phyloP scores from a whole-genome alignment of 2,329 filamentous ascomycete species.

The Dactylellina cionopaga region DNA sequence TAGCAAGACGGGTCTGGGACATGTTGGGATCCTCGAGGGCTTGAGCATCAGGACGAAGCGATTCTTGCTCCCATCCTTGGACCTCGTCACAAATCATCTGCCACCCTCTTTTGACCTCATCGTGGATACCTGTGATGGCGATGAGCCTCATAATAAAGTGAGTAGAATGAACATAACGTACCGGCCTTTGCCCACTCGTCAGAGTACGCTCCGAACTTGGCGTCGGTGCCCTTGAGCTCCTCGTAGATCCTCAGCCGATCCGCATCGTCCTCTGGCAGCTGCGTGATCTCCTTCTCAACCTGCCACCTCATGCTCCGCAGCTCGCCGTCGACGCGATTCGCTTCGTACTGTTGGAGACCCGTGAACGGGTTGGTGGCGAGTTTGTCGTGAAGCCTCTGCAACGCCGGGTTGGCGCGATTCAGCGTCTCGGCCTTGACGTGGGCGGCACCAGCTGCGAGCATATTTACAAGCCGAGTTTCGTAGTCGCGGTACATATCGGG shows the following conservation, averaged over 20 bases:
- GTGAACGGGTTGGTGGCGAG: slow-evolving; percentile 24
- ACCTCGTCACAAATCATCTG: slow-evolving; percentile 15
- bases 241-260: slow-evolving; percentile 15
- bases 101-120: slow-evolving; percentile 13
- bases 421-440: slow-evolving; percentile 12
- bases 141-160: neutral
- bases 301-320: slow-evolving; percentile 36
- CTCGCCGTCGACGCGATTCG: slow-evolving; percentile 19
- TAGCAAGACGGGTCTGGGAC: slow-evolving; percentile 16
- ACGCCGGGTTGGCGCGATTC: slow-evolving; percentile 19
- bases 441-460: slow-evolving; percentile 3
- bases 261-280: slow-evolving; percentile 22
- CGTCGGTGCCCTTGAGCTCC: slow-evolving; percentile 9
- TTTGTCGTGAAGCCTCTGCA: slow-evolving; percentile 25
- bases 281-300: slow-evolving; percentile 25
- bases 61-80: slow-evolving; percentile 33
- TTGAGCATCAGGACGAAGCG: neutral
- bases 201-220: slow-evolving; percentile 20
- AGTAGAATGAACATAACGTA: neutral
- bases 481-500: slow-evolving; percentile 16
- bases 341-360: slow-evolving; percentile 20
- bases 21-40: slow-evolving; percentile 14
- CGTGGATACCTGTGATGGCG: slow-evolving; percentile 1
- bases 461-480: slow-evolving; percentile 2
- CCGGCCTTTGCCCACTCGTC: slow-evolving; percentile 33